phyloP scores from a whole-genome alignment of 176 grass and related monocot species.

The Oryza glumipatula region DNA sequence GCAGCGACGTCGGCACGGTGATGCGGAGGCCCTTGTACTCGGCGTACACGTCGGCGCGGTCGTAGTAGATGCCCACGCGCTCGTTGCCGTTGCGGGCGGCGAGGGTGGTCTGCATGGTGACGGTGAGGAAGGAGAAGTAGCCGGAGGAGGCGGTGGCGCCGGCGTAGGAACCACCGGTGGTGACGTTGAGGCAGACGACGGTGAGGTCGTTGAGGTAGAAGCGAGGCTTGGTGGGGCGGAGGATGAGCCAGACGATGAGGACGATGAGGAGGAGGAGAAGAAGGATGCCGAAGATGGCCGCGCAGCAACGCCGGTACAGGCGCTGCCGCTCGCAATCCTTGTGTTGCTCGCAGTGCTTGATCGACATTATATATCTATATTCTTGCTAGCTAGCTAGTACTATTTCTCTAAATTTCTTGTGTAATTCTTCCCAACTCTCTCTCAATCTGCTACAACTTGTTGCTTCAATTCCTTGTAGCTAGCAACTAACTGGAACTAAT shows the following conservation, averaged over 20 bases:
- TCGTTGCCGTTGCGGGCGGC: slow-evolving; percentile 64
- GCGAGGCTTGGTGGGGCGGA: slow-evolving; percentile 67
- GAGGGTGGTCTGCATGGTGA: slow-evolving; percentile 62
- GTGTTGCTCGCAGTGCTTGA: slow-evolving; percentile 71
- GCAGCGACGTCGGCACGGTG: slow-evolving; percentile 62
- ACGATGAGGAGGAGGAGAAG: slow-evolving; percentile 43
- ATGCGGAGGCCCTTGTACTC: slow-evolving; percentile 63
- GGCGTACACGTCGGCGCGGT: slow-evolving; percentile 62
- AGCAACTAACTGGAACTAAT: too few species aligned
- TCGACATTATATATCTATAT: slow-evolving; percentile 43
- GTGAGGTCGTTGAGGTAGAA: slow-evolving; percentile 75
- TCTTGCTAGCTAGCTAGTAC: too few species aligned
- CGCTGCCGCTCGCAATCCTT: slow-evolving; percentile 45
- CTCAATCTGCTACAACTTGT: too few species aligned
- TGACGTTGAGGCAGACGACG: slow-evolving; percentile 67
- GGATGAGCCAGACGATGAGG: slow-evolving; percentile 62
- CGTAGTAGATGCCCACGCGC: slow-evolving; percentile 76
- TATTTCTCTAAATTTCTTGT: too few species aligned
- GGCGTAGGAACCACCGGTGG: background rate
- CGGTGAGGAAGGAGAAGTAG: slow-evolving; percentile 43
- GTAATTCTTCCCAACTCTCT: too few species aligned
- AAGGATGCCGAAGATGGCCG: slow-evolving; percentile 17
- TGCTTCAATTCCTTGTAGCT: too few species aligned
- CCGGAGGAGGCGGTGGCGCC: background rate
- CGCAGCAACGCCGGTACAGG: slow-evolving; percentile 31